Conservation (phyloP, 78 protist genomes). For the Reticulomyxa filosa region DNA sequence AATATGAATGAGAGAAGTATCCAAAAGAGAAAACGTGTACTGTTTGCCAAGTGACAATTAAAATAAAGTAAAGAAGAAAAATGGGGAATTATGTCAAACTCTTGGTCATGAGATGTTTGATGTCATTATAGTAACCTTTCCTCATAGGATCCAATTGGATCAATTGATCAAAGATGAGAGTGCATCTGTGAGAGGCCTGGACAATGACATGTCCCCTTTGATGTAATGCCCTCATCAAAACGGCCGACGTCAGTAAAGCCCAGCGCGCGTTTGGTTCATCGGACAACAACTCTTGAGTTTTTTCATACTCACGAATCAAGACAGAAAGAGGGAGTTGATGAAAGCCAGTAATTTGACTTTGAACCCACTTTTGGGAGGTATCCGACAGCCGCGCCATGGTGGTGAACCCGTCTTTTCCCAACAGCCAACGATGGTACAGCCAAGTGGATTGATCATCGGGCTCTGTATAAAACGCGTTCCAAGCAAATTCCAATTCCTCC, state of each 20-base stretch:
- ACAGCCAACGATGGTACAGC: conserved; percentile 65
- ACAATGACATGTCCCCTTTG: neutral
- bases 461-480: conserved; percentile 53
- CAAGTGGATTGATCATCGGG: conserved; percentile 77
- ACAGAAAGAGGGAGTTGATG: no score
- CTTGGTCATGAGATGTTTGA: neutral
- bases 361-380: neutral
- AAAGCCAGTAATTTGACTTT: neutral
- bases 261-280: conserved; percentile 3
- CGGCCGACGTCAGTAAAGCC: conserved; percentile 6
- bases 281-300: neutral
- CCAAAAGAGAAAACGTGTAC: no score
- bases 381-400: neutral
- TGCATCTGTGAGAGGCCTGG: neutral
- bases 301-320: neutral
- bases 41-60: no score
- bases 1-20: no score
- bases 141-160: neutral
- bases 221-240: conserved; percentile 1
- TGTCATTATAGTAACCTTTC: neutral
- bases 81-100: no score
- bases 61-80: no score
- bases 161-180: neutral
- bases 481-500: conserved; percentile 49
- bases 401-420: neutral